These are phyloP conservation scores for Cercospora sojina DNA, from an alignment of 2,329 filamentous ascomycete species.

Conservation along the genomic window DNA sequence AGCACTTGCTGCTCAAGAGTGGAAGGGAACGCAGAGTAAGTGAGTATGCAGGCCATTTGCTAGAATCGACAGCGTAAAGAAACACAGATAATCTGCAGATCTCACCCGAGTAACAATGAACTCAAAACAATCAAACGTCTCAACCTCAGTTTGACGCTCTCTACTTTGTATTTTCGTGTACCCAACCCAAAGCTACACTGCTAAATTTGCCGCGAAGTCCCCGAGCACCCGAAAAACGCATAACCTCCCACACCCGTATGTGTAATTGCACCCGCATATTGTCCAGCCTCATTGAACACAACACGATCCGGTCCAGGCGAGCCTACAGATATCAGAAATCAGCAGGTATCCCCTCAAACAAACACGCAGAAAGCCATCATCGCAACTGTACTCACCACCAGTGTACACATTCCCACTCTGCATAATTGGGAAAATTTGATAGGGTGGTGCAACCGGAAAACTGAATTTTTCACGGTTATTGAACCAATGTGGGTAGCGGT, in stretches of 20 bases:
- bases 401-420: not conserved
- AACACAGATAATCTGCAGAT: not conserved
- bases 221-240: not conserved
- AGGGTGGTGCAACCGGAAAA: not conserved
- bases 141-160: too few species aligned
- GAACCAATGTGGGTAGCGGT: not conserved
- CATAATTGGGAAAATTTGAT: not conserved
- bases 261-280: not conserved
- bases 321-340: not conserved
- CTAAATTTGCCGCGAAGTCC: too few species aligned
- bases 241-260: not conserved
- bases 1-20: conserved; percentile 22
- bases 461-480: not conserved
- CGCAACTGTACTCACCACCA: not conserved
- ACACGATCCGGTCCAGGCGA: not conserved
- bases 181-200: too few species aligned
- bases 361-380: not conserved
- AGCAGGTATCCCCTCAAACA: not conserved
- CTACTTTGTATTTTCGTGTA: too few species aligned
- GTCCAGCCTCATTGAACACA: not conserved
- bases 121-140: too few species aligned
- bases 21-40: conserved; percentile 5
- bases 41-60: not conserved
- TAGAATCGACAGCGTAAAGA: too few species aligned
- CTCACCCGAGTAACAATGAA: not conserved